These are phyloP conservation scores for Brachypodium distachyon DNA, from an alignment of 202 grass and related monocot genomes.

Conservation along the genomic window DNA sequence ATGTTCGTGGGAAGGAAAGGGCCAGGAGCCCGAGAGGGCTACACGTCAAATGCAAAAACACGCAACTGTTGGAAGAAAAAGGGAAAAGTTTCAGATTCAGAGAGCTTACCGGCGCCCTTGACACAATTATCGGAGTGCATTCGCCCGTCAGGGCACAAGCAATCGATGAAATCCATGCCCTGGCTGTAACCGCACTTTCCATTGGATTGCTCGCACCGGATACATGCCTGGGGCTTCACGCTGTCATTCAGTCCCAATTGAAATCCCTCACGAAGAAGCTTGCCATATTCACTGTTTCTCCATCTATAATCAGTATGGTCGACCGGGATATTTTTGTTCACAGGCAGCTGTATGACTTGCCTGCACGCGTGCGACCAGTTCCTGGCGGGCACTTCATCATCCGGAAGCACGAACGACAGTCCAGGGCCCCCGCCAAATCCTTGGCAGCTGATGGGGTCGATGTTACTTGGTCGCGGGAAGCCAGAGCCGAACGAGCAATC, in stretches of 20 bases:
- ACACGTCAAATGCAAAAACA: background rate
- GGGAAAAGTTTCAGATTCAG: too few species aligned
- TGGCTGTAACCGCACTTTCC: slow-evolving; percentile 11
- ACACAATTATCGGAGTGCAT: accelerated
- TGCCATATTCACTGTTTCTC: background rate
- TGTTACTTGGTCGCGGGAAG: accelerated
- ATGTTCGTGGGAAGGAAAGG: background rate
- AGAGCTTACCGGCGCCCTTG: background rate
- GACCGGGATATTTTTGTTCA: accelerated
- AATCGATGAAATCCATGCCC: accelerated
- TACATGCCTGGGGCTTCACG: accelerated
- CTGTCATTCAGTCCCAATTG: background rate
- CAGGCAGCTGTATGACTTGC: background rate
- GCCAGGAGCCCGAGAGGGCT: background rate
- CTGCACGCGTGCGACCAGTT: background rate
- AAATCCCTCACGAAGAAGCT: background rate
- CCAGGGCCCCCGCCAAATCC: accelerated
- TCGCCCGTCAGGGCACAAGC: background rate
- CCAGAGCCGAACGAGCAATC: background rate
- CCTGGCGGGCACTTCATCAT: accelerated
- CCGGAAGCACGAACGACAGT: background rate
- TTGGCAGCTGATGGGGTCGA: accelerated
- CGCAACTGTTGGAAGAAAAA: too few species aligned
- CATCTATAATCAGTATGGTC: background rate
- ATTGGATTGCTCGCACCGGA: background rate